Conservation (phyloP, 2,329 filamentous ascomycete species). For the Diaporthe ampelina region DNA sequence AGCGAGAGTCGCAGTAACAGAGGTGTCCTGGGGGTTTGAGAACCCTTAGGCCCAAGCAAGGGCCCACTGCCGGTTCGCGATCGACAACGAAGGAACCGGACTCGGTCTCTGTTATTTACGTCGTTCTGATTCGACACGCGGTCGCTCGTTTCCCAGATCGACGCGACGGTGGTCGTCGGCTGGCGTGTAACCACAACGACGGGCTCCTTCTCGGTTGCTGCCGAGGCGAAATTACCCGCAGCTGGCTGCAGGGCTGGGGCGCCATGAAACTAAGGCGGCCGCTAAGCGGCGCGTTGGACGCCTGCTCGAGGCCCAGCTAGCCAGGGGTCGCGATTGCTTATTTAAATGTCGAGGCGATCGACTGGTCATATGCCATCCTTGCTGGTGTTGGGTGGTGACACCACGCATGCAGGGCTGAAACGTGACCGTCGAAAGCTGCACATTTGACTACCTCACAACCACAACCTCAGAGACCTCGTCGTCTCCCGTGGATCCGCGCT, state of each 20-base stretch:
- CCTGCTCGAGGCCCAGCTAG: conserved; percentile 56
- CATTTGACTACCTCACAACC: conserved; percentile 53
- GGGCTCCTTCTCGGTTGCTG: not conserved
- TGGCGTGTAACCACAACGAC: not conserved
- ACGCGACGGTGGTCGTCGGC: not conserved
- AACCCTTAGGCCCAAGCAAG: not conserved
- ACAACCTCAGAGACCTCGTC: conserved; percentile 63
- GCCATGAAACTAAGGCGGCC: conserved; percentile 21
- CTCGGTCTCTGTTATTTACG: not conserved
- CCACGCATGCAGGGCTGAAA: not conserved
- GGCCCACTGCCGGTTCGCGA: not conserved
- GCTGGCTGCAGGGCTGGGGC: not conserved
- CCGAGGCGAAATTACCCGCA: conserved; percentile 6
- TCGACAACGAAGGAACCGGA: not conserved
- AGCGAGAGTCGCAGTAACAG: conserved; percentile 20
- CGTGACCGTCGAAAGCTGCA: not conserved
- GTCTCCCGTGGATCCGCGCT: conserved; percentile 52
- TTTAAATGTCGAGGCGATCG: not conserved
- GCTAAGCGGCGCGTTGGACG: conserved; percentile 31
- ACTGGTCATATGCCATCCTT: not conserved
- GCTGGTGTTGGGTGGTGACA: not conserved
- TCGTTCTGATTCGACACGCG: not conserved
- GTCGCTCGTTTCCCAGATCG: not conserved
- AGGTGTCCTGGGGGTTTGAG: not conserved
- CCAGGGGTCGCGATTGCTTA: conserved; percentile 1